A percentile compares a stretch with the other conserved stretches of the same genome.
Evolutionary conservation across 1,284 basidiomycete species (phyloP).

Genomic region (Ganoderma leucocontextum): DNA sequence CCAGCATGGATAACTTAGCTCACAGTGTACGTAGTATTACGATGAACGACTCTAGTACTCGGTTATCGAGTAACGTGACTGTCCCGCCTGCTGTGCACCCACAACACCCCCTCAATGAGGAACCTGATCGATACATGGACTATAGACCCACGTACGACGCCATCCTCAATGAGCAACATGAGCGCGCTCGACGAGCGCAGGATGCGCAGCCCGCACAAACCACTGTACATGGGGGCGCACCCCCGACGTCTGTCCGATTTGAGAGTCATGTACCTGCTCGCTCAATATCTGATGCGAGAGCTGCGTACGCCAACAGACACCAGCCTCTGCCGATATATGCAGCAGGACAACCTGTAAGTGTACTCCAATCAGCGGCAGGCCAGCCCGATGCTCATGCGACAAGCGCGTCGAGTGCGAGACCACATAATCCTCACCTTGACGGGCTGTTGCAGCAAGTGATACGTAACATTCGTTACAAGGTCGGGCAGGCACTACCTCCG

Average conservation of each 20-base stretch:
- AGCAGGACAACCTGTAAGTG: background rate
- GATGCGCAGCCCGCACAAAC: no score
- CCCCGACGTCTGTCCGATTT: no score
- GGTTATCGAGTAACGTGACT: no score
- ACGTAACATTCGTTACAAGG: conserved; percentile 2
- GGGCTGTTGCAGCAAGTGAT: background rate
- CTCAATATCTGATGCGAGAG: background rate
- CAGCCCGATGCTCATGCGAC: no score
- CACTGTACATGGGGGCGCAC: no score
- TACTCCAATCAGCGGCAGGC: background rate
- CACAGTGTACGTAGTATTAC: no score
- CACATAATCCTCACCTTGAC: background rate
- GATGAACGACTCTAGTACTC: no score
- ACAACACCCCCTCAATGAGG: background rate
- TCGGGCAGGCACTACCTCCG: background rate
- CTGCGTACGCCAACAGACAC: background rate
- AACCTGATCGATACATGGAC: background rate
- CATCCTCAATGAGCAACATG: background rate
- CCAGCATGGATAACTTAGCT: no score
- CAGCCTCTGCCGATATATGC: background rate
- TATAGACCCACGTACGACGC: background rate
- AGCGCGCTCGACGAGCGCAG: no score
- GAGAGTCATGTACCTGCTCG: background rate
- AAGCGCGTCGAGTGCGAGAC: no score
- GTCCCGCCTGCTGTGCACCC: no score